Base-by-base conservation (phyloP, 2,329 filamentous ascomycete genomes). In the Colletotrichum ledebouriae region DNA sequence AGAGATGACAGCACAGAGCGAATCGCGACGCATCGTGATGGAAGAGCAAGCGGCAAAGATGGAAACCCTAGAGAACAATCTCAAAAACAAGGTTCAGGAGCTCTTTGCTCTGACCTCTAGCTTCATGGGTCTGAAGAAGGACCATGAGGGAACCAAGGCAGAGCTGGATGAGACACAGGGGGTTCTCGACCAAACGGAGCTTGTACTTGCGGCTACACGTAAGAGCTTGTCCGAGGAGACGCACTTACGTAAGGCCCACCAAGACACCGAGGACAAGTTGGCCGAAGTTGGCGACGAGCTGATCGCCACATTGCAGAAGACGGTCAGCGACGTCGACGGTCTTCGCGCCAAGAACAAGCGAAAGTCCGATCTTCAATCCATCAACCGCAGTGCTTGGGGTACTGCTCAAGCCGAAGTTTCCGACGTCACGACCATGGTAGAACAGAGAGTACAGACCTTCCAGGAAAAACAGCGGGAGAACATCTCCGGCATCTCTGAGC, bases 31-130 rank as follows among this genome's bases (percentile, higher is more conserved):
- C 12, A 98, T 98, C 70, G 86, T 98, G 44, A 92, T 91, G 72
- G 95, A 98, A 74, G 96, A 99, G 77, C 95, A 98, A 75, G 87
- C 90, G 7, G 94, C 95, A 73, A 95, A 94, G 78, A 94, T 99
- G 53, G 94, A 97, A 76, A 94, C 93, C 0, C 91, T 98, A 82
- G 96, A 99, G 78, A 88, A 87, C 42, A 97, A 96, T 74, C 84
- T 99, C 62, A 90, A 94, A 22, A 96, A 97, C 81, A 98, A 98
- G 78, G 91, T 97, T 2, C 94, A 98, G 74, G 94, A 99, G 77
- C 85, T 99, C 0, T 94, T 97, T 77, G 88, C 89, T 11, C 82
- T 98, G 42, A 97, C 93, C 0, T 94, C 91, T 47, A 94, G 89
- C 72, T 97, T 98, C 77, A 94, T 94, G 81, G 90, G 88, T 1